phyloP scores from a whole-genome alignment of 2,329 filamentous ascomycete species.

The Xylariaceae sp. region DNA sequence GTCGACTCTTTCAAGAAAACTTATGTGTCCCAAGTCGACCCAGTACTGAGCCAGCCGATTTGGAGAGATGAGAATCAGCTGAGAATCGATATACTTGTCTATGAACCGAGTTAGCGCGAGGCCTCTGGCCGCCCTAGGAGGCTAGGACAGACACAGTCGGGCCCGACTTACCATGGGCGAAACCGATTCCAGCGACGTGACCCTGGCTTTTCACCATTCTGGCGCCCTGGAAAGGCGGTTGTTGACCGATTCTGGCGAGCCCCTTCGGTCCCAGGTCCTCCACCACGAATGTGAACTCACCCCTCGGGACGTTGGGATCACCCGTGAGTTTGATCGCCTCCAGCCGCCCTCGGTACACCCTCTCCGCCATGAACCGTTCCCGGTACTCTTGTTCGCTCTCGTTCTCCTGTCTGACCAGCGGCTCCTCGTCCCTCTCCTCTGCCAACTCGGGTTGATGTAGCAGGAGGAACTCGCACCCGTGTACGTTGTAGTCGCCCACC shows the following conservation, averaged over 20 bases:
- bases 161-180: conserved; percentile 63
- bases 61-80: conserved; percentile 74
- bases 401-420: conserved; percentile 33
- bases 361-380: conserved; percentile 39
- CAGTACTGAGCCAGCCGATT: conserved; percentile 78
- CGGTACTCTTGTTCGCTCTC: conserved; percentile 45
- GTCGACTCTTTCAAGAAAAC: conserved; percentile 55
- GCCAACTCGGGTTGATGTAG: conserved; percentile 67
- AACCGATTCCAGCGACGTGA: conserved; percentile 71
- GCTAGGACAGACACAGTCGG: conserved; percentile 12
- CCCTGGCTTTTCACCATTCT: conserved; percentile 68
- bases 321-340: conserved; percentile 89
- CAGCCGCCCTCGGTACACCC: conserved; percentile 59
- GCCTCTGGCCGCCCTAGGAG: background rate
- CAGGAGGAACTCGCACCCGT: conserved; percentile 84
- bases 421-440: conserved; percentile 37
- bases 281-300: conserved; percentile 75
- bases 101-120: conserved; percentile 9
- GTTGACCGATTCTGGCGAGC: conserved; percentile 56
- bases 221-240: conserved; percentile 66
- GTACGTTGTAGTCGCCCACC: conserved; percentile 82
- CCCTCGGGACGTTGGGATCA: conserved; percentile 82
- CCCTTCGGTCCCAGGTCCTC: conserved; percentile 68
- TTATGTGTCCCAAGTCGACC: conserved; percentile 58
- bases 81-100: conserved; percentile 71